A percentile compares a stretch with the other conserved stretches of the same genome.
phyloP scores from a whole-genome alignment of 805 yeast genomes.

The Saccharomycopsis sp. region DNA sequence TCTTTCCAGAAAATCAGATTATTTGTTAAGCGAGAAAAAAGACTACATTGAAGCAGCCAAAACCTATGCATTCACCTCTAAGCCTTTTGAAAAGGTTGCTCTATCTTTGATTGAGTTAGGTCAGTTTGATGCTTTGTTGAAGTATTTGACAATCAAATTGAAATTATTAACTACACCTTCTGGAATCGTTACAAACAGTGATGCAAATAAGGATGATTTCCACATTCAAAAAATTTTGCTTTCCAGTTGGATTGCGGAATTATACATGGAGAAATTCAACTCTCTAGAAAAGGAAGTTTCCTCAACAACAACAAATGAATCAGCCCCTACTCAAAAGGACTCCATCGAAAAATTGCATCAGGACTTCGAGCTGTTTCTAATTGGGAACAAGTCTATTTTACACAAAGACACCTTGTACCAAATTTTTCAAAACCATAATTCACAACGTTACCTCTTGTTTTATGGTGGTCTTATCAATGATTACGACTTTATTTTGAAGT shows the following conservation, averaged over 20 bases:
- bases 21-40: constrained; percentile 29
- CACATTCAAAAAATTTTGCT: constrained; percentile 43
- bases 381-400: constrained; percentile 36
- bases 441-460: constrained; percentile 51
- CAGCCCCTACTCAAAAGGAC: background rate
- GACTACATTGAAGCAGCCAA: constrained; percentile 38
- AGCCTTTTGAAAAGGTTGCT: constrained; percentile 63
- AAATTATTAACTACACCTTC: constrained; percentile 24
- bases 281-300: constrained; percentile 25
- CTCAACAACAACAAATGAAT: background rate
- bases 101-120: constrained; percentile 40
- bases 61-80: constrained; percentile 52
- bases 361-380: constrained; percentile 42
- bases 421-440: constrained; percentile 57
- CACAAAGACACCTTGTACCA: constrained; percentile 66
- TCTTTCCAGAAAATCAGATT: constrained; percentile 45
- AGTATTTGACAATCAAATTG: constrained; percentile 39
- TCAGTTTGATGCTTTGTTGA: constrained; percentile 35
- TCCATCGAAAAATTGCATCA: background rate
- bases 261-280: constrained; percentile 35
- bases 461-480: constrained; percentile 66
- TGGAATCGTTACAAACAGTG: constrained; percentile 10
- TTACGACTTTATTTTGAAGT: constrained; percentile 55
- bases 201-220: constrained; percentile 24
- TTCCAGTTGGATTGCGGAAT: constrained; percentile 59